Percentiles rank a stretch among this genome's conserved stretches.
These are phyloP conservation scores for Talaromyces sp. DNA, from an alignment of 2,329 filamentous ascomycete species.

Conservation along the genomic window DNA sequence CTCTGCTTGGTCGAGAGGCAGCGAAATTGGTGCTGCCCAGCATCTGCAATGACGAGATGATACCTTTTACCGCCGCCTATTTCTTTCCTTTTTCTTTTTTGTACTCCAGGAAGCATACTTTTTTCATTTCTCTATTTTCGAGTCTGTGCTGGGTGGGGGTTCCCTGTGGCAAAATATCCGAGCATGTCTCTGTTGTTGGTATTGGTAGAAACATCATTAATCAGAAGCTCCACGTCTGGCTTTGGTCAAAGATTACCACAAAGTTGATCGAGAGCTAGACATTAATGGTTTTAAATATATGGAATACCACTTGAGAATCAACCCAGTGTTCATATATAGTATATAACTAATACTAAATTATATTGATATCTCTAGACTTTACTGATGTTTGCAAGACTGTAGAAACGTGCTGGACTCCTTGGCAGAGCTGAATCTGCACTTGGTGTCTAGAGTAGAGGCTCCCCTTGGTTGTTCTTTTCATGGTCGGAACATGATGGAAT, in stretches of 20 bases:
- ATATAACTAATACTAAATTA: neutral
- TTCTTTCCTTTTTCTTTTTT: neutral
- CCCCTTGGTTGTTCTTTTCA: neutral
- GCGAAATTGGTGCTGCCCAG: neutral
- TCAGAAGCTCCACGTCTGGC: neutral
- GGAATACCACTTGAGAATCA: neutral
- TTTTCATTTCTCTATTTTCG: neutral
- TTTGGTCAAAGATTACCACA: neutral
- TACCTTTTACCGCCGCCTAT: neutral
- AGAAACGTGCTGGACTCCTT: neutral
- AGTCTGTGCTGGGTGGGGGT: neutral
- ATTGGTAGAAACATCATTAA: neutral
- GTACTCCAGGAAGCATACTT: neutral
- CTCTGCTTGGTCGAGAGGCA: neutral
- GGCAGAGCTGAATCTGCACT: neutral
- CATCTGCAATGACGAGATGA: conserved; percentile 1
- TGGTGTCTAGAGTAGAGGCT: neutral
- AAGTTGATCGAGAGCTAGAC: neutral
- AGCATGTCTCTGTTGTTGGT: neutral
- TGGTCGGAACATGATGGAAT: neutral
- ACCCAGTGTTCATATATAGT: neutral
- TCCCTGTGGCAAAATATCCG: neutral
- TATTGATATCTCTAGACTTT: neutral
- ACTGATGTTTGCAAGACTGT: neutral
- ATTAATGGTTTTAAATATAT: neutral